Evolutionary conservation across 495 filamentous ascomycete species (phyloP).

Genomic region (Penicillium coprophilum): DNA sequence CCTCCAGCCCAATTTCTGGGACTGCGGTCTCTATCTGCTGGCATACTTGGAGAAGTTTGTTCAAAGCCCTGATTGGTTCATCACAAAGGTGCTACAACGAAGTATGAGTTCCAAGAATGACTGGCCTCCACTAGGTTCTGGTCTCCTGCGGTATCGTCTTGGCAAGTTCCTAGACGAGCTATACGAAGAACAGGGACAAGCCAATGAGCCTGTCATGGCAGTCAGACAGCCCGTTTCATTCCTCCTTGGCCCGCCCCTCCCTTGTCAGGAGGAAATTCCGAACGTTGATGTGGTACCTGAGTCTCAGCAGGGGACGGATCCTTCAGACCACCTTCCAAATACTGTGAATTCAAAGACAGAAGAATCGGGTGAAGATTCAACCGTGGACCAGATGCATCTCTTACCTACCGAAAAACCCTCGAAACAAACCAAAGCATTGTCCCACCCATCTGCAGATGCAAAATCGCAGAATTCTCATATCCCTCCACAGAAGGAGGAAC

Average conservation of each 20-base stretch:
- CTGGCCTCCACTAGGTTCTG: conserved; percentile 56
- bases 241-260: conserved; percentile 27
- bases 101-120: conserved; percentile 49
- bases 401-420: neutral
- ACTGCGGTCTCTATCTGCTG: conserved; percentile 85
- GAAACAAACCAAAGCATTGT: neutral
- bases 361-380: neutral
- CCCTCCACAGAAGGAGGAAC: neutral
- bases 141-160: conserved; percentile 51
- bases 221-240: conserved; percentile 37
- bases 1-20: conserved; percentile 76
- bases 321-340: neutral
- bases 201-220: conserved; percentile 29
- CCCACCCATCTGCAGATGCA: neutral
- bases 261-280: neutral
- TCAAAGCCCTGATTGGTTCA: conserved; percentile 63
- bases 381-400: conserved; percentile 1
- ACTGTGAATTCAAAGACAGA: neutral
- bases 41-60: conserved; percentile 82
- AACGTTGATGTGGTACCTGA: conserved; percentile 1
- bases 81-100: conserved; percentile 51
- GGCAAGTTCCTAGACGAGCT: conserved; percentile 52
- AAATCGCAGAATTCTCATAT: neutral
- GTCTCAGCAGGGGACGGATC: neutral
- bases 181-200: conserved; percentile 46